Base-by-base conservation (phyloP, 2,329 filamentous ascomycete species). In the Epichloe bromicola region DNA sequence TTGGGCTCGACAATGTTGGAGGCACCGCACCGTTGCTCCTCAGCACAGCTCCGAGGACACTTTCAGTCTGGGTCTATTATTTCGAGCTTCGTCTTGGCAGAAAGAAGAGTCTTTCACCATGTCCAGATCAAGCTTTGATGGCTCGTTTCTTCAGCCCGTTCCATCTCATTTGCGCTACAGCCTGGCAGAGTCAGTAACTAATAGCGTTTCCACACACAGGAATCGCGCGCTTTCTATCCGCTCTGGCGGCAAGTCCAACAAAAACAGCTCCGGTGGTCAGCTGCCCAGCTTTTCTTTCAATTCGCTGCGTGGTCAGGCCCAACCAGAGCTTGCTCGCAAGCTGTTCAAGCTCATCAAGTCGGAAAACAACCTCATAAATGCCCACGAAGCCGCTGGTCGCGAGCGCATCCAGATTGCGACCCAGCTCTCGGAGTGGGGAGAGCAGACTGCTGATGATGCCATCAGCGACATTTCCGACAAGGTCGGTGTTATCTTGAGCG, bases 381-480 rank as follows among this genome's bases (percentile, higher is more conserved):
- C 87, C 46, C 85, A 96, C 70, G 88, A 95, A 71, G 73, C 80
- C 6, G 93, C 91, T 6, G 88, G 83, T 46, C 85, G 85, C 53
- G 91, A 96, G 72, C 86, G 89, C 52, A 71, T 88, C 54, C 80
- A 82, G 47, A 89, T 97, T 61, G 93, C 90, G 15, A 82, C 83
- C 11, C 91, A 97, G 72, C 80, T 98, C 43, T 95, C 88, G 7
- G 90, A 97, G 59, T 98, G 93, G 93, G 93, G 93, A 52, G 90
- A 97, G 70, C 80, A 86, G 54, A 96, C 90, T 2, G 79, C 81
- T 49, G 93, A 98, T 62, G 88, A 95, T 55, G 81, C 83, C 48
- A 76, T 97, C 61, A 88, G 82, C 49, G 93, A 97, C 64, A 79
- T 98, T 59, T 89, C 86, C 53, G 93, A 97, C 76, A 98, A 98